Conservation (phyloP, 2,329 filamentous ascomycete species). For the Cladosporium sp. region DNA sequence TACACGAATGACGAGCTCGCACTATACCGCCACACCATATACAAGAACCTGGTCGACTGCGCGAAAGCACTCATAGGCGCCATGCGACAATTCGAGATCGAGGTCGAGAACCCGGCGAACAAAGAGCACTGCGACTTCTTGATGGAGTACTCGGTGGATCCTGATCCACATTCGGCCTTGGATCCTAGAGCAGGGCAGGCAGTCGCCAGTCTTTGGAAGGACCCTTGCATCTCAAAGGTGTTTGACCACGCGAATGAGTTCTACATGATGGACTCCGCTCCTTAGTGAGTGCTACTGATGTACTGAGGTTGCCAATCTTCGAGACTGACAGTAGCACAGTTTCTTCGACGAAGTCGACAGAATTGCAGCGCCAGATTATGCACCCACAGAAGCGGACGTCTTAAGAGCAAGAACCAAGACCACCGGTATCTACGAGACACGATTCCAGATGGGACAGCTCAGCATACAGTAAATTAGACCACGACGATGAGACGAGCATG, state of each 20-base stretch:
- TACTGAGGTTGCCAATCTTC: background rate
- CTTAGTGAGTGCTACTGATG: slow-evolving; percentile 63
- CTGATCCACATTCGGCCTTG: slow-evolving; percentile 79
- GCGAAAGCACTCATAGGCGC: slow-evolving; percentile 86
- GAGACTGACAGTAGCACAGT: slow-evolving; percentile 43
- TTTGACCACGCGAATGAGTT: slow-evolving; percentile 97
- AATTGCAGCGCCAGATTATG: slow-evolving; percentile 78
- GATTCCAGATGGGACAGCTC: slow-evolving; percentile 96
- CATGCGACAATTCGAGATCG: slow-evolving; percentile 85
- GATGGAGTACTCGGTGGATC: slow-evolving; percentile 80
- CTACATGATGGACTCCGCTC: slow-evolving; percentile 97
- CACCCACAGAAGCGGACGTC: slow-evolving; percentile 91
- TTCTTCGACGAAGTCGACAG: slow-evolving; percentile 91
- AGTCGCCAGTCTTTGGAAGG: slow-evolving; percentile 81
- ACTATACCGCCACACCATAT: slow-evolving; percentile 91
- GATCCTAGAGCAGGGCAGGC: slow-evolving; percentile 76
- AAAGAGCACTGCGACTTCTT: slow-evolving; percentile 72
- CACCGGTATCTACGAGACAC: slow-evolving; percentile 97
- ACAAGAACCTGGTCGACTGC: slow-evolving; percentile 97
- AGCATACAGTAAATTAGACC: slow-evolving; percentile 80
- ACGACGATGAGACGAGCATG: background rate
- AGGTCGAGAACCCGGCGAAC: slow-evolving; percentile 66
- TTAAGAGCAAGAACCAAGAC: slow-evolving; percentile 95
- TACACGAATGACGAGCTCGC: slow-evolving; percentile 91
- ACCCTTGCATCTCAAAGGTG: slow-evolving; percentile 72